phyloP scores from a whole-genome alignment of 805 yeast species.

The Priceomyces melissophilus region DNA sequence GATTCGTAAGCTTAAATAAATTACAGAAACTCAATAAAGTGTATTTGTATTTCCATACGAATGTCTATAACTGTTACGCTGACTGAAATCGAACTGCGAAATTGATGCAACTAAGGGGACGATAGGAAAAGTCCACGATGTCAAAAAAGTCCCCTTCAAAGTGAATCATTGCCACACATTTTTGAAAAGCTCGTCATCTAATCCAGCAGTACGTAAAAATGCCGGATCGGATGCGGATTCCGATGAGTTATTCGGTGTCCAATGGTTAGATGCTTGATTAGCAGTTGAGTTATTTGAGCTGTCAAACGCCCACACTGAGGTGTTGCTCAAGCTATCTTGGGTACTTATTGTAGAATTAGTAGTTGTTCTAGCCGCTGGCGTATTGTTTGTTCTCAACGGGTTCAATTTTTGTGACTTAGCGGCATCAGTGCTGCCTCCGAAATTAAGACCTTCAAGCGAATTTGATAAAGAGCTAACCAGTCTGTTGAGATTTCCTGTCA shows the following conservation, averaged over 20 bases:
- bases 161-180: constrained; percentile 53
- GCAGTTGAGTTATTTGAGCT: too few relatives aligned
- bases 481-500: neutral
- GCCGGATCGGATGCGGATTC: constrained; percentile 1
- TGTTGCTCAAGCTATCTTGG: too few relatives aligned
- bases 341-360: neutral
- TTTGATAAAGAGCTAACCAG: constrained; percentile 14
- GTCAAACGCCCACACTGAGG: too few relatives aligned
- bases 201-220: constrained; percentile 11
- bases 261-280: neutral
- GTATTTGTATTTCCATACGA: too few relatives aligned
- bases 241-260: neutral
- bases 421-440: constrained; percentile 5
- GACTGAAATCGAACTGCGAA: too few relatives aligned
- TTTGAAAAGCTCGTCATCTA: constrained; percentile 66
- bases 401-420: neutral
- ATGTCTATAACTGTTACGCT: too few relatives aligned
- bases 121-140: too few relatives aligned
- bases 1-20: too few relatives aligned
- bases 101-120: too few relatives aligned
- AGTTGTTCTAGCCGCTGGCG: constrained; percentile 4
- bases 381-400: neutral
- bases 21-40: too few relatives aligned
- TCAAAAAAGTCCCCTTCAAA: too few relatives aligned
- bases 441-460: constrained; percentile 23